Evolutionary conservation across 805 yeast genomes (phyloP), one percentile per base, ranked within the genome.

Genomic region (Candida jianshihensis): DNA sequence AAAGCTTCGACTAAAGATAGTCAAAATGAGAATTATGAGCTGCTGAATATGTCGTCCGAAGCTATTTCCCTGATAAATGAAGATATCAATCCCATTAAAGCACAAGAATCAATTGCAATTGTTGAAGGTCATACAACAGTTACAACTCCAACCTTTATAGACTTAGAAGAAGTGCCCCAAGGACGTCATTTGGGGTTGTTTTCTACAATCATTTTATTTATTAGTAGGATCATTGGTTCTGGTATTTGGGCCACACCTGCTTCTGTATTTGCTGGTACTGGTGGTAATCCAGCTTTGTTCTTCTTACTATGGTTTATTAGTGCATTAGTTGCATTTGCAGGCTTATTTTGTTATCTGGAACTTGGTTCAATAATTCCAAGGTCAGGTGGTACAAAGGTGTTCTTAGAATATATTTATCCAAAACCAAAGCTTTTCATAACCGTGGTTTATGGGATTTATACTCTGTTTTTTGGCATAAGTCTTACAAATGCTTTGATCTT

Each of bases 211-310:
- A 68, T 79, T 30, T 58, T 81, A 39, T 78, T 80, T 47, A 67
- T 83, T 6, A 75, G 85, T 13, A 61, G 89, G 41, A 82, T 83
- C 29, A 62, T 83, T 11, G 92, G 94, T 0, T 78, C 88, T 0
- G 92, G 92, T 0, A 81, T 83, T 8, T 79, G 82, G 61, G 80
- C 88, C 7, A 73, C 79, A 1, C 81, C 89, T 0, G 71, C 83
- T 16, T 72, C 79, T 19, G 73, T 82, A 21, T 79, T 73, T 48
- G 69, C 41, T 14, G 81, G 79, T 44, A 73, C 76, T 47, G 89
- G 89, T 19, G 79, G 85, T 12, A 78, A 82, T 9, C 74, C 79
- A 2, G 57, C 67, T 16, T 48, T 80, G 24, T 83, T 80, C 52
- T 70, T 81, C 32, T 39, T 63, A 0, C 71, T 82, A 1, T 83